phyloP scores from a whole-genome alignment of 345 rosid species.

The Psidium friedrichsthalianum region DNA sequence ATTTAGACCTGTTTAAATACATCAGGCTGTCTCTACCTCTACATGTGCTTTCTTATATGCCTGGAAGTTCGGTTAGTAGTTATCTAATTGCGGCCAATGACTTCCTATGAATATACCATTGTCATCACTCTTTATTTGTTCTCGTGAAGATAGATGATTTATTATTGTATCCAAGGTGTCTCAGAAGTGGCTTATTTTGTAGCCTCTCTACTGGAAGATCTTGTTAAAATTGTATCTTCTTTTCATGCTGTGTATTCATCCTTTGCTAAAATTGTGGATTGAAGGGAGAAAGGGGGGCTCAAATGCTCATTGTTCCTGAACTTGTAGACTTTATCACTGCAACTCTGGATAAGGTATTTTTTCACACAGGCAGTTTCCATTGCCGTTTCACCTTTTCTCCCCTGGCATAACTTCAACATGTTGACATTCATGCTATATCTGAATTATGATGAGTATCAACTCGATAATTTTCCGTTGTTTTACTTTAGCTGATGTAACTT shows the following conservation, averaged over 20 bases:
- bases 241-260: neutral
- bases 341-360: conserved; percentile 68
- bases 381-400: neutral
- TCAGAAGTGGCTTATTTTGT: neutral
- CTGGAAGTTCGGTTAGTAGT: neutral
- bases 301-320: conserved; percentile 74
- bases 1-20: neutral
- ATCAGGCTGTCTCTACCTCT: neutral
- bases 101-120: neutral
- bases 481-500: neutral
- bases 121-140: neutral
- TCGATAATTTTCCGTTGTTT: neutral
- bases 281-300: conserved; percentile 86
- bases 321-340: conserved; percentile 67
- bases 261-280: neutral
- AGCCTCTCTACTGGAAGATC: neutral
- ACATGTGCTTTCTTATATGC: neutral
- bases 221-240: neutral
- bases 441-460: neutral
- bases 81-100: neutral
- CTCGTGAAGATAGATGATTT: neutral
- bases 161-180: neutral
- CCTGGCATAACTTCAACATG: neutral
- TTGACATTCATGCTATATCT: neutral
- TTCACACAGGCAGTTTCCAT: neutral